Evolutionary conservation across 495 filamentous ascomycete species (phyloP).

Genomic region (Podospora tetraspora): DNA sequence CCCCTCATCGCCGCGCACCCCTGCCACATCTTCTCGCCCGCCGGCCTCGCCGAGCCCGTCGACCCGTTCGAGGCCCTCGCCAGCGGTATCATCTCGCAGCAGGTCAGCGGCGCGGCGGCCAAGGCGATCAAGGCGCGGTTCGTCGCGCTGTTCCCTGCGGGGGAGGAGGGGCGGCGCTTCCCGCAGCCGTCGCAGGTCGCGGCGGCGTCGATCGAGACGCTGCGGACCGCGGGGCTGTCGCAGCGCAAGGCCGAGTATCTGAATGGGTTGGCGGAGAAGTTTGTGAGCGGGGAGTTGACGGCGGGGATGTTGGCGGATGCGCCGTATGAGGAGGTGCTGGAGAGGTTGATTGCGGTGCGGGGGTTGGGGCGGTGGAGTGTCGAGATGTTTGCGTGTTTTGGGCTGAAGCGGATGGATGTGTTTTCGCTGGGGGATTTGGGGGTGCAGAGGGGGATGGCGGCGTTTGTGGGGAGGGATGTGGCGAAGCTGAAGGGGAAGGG

Average conservation of each 20-base stretch:
- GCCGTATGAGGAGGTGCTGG: conserved; percentile 77
- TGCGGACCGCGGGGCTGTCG: conserved; percentile 82
- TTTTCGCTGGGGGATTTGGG: conserved; percentile 91
- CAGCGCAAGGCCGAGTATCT: conserved; percentile 94
- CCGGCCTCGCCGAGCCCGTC: conserved; percentile 73
- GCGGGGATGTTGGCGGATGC: conserved; percentile 69
- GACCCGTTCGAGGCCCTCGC: conserved; percentile 81
- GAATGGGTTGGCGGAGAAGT: conserved; percentile 75
- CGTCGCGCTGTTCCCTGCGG: conserved; percentile 58
- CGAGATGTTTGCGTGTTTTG: conserved; percentile 96
- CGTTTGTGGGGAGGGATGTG: conserved; percentile 77
- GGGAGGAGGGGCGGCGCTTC: conserved; percentile 43
- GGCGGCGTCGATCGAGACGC: conserved; percentile 49
- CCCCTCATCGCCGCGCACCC: conserved; percentile 67
- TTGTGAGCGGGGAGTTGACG: conserved; percentile 65
- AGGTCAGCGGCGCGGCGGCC: conserved; percentile 89
- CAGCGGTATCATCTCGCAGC: conserved; percentile 89
- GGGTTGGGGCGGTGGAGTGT: conserved; percentile 88
- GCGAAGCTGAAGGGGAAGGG: conserved; percentile 72
- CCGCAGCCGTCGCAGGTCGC: conserved; percentile 72
- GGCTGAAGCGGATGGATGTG: conserved; percentile 84
- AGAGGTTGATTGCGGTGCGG: conserved; percentile 75
- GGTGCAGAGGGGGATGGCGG: conserved; percentile 90
- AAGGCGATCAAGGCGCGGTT: conserved; percentile 83
- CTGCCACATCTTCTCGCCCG: conserved; percentile 74